Base-by-base conservation (phyloP, 345 rosid species). In the Cardamine occulta region DNA sequence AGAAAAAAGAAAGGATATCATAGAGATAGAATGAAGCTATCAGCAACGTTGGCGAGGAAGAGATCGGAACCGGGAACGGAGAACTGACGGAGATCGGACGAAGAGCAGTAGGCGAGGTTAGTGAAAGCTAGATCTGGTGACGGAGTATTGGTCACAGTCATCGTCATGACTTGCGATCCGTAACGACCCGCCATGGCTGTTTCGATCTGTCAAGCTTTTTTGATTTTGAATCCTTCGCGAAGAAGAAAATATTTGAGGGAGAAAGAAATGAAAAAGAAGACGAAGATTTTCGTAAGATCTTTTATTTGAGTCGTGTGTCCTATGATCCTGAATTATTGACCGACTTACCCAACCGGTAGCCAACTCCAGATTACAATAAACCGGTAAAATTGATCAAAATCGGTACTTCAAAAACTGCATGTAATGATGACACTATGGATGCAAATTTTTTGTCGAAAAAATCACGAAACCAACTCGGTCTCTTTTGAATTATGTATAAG, bases 91-190 rank as follows among this genome's bases (percentile, higher is more conserved):
- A 90, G 96, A 88, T 93, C 97, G 81, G 98, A 71, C 57, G 93
- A 63, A 26, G 94, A 89, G 89, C 94, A 86, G 86, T 89, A 95
- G 21, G 93, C 96, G 54, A 89, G 86, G 78, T 95, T 92, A 57
- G 98, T 89, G 29, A 90, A 79, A 45, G 90, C 99, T 52, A 95
- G 96, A 84, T 90, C 97, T 49, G 89, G 7, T 2, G 86, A 73
- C 0, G 99, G 98, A 3, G 97, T 92, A 84, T 75, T 90, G 57
- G 92, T 84, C 61, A 90, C 93, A 70, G 80, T 88, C 97, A 88
- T 86, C 79, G 72, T 71, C 81, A 52, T 58, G 19, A 84, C 79
- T 15, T 70, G 83, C 71, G 82, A 85, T 68, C 89, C 89, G 81
- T 45, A 74, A 58, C 87, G 84, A 58, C 86, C 85, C 39, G 88